A percentile compares a stretch with the other conserved stretches of the same genome.
These are phyloP conservation scores for Aspergillus sp. DNA, from an alignment of 2,329 filamentous ascomycete genomes.

Conservation along the genomic window DNA sequence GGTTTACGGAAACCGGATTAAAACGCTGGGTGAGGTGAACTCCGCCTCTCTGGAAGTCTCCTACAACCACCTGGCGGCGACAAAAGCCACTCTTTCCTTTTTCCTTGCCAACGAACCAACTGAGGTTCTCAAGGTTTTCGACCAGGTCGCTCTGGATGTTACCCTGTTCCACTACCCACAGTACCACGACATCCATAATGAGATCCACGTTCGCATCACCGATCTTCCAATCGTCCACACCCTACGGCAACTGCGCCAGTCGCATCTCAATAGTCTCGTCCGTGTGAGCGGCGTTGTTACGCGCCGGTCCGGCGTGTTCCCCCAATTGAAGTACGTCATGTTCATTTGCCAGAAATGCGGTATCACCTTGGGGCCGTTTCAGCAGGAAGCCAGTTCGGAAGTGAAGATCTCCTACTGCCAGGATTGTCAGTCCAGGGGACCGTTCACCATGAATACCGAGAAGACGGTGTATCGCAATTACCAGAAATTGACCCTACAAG, in stretches of 20 bases:
- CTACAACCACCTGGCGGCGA: slow-evolving; percentile 80
- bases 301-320: slow-evolving; percentile 86
- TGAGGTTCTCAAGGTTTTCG: slow-evolving; percentile 94
- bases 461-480: slow-evolving; percentile 98
- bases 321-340: slow-evolving; percentile 96
- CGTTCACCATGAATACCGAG: slow-evolving; percentile 91
- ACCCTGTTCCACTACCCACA: slow-evolving; percentile 93
- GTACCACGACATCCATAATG: slow-evolving; percentile 93
- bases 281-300: slow-evolving; percentile 94
- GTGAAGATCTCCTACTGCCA: slow-evolving; percentile 96
- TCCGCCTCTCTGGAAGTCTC: slow-evolving; percentile 93
- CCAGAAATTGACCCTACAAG: slow-evolving; percentile 92
- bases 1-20: slow-evolving; percentile 88
- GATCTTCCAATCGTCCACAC: slow-evolving; percentile 93
- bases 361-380: slow-evolving; percentile 85
- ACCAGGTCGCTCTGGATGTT: slow-evolving; percentile 93
- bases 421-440: slow-evolving; percentile 88
- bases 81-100: slow-evolving; percentile 88
- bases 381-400: slow-evolving; percentile 92
- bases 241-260: slow-evolving; percentile 85
- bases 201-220: slow-evolving; percentile 94
- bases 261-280: slow-evolving; percentile 89
- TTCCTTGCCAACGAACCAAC: slow-evolving; percentile 91
- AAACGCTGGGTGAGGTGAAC: slow-evolving; percentile 93
- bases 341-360: slow-evolving; percentile 95